phyloP scores from a whole-genome alignment of 306 rosid genomes.

The Trifolium subterraneum region DNA sequence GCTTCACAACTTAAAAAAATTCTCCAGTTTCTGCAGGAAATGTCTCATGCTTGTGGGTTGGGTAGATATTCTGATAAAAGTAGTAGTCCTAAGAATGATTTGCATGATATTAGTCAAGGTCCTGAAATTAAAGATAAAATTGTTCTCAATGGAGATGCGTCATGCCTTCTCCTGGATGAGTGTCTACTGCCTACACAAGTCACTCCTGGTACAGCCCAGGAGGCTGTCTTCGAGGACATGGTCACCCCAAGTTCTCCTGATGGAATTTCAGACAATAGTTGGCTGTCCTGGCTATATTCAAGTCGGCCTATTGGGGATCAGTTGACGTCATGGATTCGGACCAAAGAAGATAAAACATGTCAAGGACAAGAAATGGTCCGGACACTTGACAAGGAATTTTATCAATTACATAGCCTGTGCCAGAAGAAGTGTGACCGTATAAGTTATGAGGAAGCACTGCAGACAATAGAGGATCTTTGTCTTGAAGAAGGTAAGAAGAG shows the following conservation, averaged over 20 bases:
- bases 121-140: constrained; percentile 72
- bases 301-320: constrained; percentile 76
- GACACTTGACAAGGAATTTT: constrained; percentile 85
- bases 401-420: constrained; percentile 73
- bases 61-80: constrained; percentile 72
- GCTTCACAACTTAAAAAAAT: constrained; percentile 79
- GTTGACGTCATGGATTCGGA: constrained; percentile 69
- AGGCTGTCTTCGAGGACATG: constrained; percentile 49
- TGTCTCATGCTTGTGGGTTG: constrained; percentile 78
- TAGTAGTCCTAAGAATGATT: constrained; percentile 56
- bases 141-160: constrained; percentile 83
- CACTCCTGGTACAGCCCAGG: constrained; percentile 47
- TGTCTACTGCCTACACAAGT: constrained; percentile 58
- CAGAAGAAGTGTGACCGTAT: constrained; percentile 82
- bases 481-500: constrained; percentile 83
- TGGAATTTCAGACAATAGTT: constrained; percentile 47
- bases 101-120: constrained; percentile 48
- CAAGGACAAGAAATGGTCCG: constrained; percentile 76
- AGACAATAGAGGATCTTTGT: constrained; percentile 83
- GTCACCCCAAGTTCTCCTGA: constrained; percentile 53
- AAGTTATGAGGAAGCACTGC: constrained; percentile 79
- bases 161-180: constrained; percentile 77
- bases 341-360: constrained; percentile 73
- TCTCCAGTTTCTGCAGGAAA: constrained; percentile 87
- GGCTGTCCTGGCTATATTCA: constrained; percentile 83